These are phyloP conservation scores for Pisolithus tinctorius DNA, from an alignment of 768 basidiomycete species.

Conservation along the genomic window DNA sequence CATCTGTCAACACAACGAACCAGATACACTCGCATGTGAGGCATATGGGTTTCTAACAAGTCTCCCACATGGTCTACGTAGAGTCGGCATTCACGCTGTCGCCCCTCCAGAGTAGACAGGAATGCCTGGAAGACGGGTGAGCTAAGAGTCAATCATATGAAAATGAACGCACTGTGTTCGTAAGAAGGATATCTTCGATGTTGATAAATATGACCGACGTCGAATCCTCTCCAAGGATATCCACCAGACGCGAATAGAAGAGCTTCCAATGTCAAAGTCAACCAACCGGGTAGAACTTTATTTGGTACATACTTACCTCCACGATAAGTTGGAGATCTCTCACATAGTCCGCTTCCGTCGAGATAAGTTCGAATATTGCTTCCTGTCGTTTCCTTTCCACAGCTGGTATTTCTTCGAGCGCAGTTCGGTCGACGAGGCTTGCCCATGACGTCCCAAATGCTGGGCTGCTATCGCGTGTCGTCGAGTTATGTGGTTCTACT, in stretches of 20 bases:
- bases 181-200: conserved; percentile 85
- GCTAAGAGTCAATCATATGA: not conserved
- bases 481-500: conserved; percentile 6
- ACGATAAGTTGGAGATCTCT: conserved; percentile 88
- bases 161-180: conserved; percentile 62
- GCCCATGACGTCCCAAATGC: conserved; percentile 82
- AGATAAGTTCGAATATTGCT: conserved; percentile 92
- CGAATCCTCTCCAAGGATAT: conserved; percentile 67
- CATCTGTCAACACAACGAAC: conserved; percentile 31
- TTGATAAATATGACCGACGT: conserved; percentile 85
- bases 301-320: conserved; percentile 45
- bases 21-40: conserved; percentile 75
- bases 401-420: conserved; percentile 71
- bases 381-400: conserved; percentile 86
- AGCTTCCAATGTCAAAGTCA: conserved; percentile 37
- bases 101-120: conserved; percentile 81
- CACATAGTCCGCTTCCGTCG: conserved; percentile 86
- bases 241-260: conserved; percentile 78
- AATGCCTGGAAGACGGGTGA: conserved; percentile 47
- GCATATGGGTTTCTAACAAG: conserved; percentile 66
- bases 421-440: conserved; percentile 80
- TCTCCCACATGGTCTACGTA: conserved; percentile 90
- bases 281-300: conserved; percentile 1
- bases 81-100: conserved; percentile 86
- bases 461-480: conserved; percentile 44